Evolutionary conservation across 2,329 filamentous ascomycete genomes (phyloP).

Genomic region (Anthostomella pinea): DNA sequence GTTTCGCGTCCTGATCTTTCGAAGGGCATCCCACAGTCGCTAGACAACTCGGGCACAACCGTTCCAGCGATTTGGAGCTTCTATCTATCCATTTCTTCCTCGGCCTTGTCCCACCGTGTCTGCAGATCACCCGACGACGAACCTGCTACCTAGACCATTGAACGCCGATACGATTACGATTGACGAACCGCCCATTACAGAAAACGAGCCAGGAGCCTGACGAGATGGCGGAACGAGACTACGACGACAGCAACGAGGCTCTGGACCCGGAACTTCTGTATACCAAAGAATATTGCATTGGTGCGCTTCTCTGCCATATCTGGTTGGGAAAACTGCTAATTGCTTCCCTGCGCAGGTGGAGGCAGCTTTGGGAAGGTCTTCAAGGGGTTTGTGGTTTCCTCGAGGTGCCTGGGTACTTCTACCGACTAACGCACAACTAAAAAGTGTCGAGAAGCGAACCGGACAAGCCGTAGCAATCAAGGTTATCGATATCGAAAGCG

Average conservation of each 20-base stretch:
- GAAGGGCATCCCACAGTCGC: not conserved
- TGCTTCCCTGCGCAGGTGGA: conserved; percentile 59
- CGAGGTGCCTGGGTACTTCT: too few species aligned
- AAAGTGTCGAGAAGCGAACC: conserved; percentile 84
- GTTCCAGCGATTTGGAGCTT: not conserved
- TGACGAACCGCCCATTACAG: conserved; percentile 12
- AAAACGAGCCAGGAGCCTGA: conserved; percentile 12
- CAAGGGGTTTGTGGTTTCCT: conserved; percentile 68
- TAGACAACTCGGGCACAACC: not conserved
- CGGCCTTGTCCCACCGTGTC: not conserved
- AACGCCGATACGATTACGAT: not conserved
- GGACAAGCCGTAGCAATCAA: conserved; percentile 97
- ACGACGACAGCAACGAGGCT: conserved; percentile 50
- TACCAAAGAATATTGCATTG: conserved; percentile 88
- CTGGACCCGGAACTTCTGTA: conserved; percentile 89
- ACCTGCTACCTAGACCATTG: not conserved
- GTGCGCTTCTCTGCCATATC: conserved; percentile 44
- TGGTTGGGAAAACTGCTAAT: conserved; percentile 22
- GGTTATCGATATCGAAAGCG: conserved; percentile 97
- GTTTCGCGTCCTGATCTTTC: not conserved
- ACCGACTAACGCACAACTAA: conserved; percentile 13
- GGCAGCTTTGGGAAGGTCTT: conserved; percentile 98
- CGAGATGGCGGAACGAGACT: conserved; percentile 48
- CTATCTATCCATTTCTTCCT: not conserved
- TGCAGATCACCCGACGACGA: not conserved